Percentiles rank a stretch among this genome's conserved stretches.
Evolutionary conservation across 257 asterid genomes (phyloP).

Genomic region (Jacaranda mimosifolia): DNA sequence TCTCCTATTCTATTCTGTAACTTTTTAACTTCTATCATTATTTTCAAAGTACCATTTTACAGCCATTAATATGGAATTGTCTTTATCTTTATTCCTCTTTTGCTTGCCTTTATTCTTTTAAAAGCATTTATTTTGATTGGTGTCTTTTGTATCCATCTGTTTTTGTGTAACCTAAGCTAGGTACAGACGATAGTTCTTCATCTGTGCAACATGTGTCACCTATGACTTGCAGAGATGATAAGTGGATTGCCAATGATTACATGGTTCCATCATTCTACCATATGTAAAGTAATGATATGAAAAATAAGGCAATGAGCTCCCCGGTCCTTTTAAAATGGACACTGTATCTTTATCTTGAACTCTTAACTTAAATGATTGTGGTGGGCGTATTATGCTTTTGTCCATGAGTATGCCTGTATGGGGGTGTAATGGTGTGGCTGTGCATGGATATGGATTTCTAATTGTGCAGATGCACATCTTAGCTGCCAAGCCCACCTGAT

Average conservation of each 20-base stretch:
- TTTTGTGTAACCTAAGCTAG: neutral
- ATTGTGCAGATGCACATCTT: neutral
- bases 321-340: constrained; percentile 10
- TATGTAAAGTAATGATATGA: constrained; percentile 21
- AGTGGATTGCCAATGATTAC: neutral
- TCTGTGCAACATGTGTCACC: neutral
- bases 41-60: constrained; percentile 5
- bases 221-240: neutral
- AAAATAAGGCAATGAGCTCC: neutral
- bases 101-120: constrained; percentile 26
- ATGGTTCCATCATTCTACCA: neutral
- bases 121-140: constrained; percentile 12
- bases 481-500: constrained; percentile 6
- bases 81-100: constrained; percentile 25
- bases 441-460: constrained; percentile 10
- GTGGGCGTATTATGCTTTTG: too few species aligned
- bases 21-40: neutral
- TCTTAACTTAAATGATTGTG: too few species aligned
- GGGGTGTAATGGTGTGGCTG: constrained; percentile 19
- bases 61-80: constrained; percentile 9
- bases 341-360: too few species aligned
- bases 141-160: constrained; percentile 23
- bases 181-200: neutral
- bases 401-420: neutral
- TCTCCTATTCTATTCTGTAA: constrained; percentile 28